phyloP scores from a whole-genome alignment of 305 asterid species.

The Ilex paraguariensis region DNA sequence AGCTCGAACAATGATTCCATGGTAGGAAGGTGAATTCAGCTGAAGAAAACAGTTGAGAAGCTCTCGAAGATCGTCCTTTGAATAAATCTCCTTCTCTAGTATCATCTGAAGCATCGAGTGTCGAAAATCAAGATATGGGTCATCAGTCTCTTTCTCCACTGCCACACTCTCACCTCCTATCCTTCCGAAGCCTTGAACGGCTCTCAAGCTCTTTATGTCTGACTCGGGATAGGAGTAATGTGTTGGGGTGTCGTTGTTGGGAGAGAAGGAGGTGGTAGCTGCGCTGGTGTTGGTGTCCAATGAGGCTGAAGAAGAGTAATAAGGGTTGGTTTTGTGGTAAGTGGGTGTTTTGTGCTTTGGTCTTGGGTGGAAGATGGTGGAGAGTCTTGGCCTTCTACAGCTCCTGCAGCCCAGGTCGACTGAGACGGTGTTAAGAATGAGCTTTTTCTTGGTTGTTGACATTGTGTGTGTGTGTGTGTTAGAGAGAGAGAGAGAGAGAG shows the following conservation, averaged over 20 bases:
- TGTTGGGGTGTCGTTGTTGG: slow-evolving; percentile 22
- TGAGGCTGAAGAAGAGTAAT: slow-evolving; percentile 37
- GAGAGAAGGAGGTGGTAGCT: slow-evolving; percentile 33
- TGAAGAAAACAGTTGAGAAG: slow-evolving; percentile 77
- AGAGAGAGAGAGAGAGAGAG: neutral
- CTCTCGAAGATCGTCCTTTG: slow-evolving; percentile 56
- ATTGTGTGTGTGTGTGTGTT: slow-evolving; percentile 14
- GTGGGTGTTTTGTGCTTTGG: slow-evolving; percentile 18
- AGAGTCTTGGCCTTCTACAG: slow-evolving; percentile 44
- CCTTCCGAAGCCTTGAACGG: slow-evolving; percentile 68
- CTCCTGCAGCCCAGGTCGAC: slow-evolving; percentile 56
- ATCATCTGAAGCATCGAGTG: slow-evolving; percentile 92
- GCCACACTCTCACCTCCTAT: slow-evolving; percentile 72
- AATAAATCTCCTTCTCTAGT: slow-evolving; percentile 58
- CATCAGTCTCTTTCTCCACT: slow-evolving; percentile 81
- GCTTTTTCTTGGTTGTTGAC: slow-evolving; percentile 44
- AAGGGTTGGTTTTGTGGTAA: slow-evolving; percentile 13
- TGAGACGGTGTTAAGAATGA: slow-evolving; percentile 35
- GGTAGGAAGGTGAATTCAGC: slow-evolving; percentile 79
- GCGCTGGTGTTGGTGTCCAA: slow-evolving; percentile 13
- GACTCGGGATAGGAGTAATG: slow-evolving; percentile 34
- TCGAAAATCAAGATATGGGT: slow-evolving; percentile 75
- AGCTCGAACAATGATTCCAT: slow-evolving; percentile 65
- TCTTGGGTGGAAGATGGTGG: slow-evolving; percentile 46
- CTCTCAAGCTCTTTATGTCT: slow-evolving; percentile 44